Percentiles rank a stretch among this genome's conserved stretches.
Conservation (phyloP, 495 filamentous ascomycete genomes). For the Penicillium psychrofluorescens region DNA sequence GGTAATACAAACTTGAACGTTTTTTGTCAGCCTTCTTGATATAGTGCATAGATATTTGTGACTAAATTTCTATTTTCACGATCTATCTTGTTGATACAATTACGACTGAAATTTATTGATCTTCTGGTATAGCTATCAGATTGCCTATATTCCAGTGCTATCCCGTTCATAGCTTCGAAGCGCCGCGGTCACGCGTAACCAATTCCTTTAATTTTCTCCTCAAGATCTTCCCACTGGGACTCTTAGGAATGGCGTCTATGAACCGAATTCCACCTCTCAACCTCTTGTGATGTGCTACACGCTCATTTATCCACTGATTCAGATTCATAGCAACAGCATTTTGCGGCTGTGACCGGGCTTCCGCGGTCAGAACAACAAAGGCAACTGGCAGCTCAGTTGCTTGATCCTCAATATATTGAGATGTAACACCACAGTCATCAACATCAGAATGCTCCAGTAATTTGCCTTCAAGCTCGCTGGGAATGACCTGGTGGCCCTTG, state of each 20-base stretch:
- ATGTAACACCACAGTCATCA: constrained; percentile 64
- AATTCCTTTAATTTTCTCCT: constrained; percentile 50
- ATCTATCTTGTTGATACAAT: too few species aligned
- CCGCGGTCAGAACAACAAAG: constrained; percentile 51
- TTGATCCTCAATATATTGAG: constrained; percentile 51
- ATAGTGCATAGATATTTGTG: too few species aligned
- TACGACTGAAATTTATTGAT: too few species aligned
- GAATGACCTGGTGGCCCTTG: constrained; percentile 68
- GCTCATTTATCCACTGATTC: constrained; percentile 35
- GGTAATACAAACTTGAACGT: too few species aligned
- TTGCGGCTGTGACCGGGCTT: constrained; percentile 22
- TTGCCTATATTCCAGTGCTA: too few species aligned
- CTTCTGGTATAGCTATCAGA: too few species aligned
- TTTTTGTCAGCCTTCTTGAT: too few species aligned
- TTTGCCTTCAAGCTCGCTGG: constrained; percentile 68
- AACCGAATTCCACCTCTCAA: constrained; percentile 69
- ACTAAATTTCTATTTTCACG: too few species aligned
- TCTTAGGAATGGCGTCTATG: constrained; percentile 69
- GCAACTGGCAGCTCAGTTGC: constrained; percentile 69
- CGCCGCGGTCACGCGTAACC: too few species aligned
- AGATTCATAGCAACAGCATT: constrained; percentile 20
- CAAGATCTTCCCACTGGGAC: constrained; percentile 71
- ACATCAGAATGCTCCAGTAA: constrained; percentile 59
- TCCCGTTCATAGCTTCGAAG: too few species aligned
- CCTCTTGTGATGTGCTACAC: constrained; percentile 58